Conservation (phyloP, 2,329 filamentous ascomycete species). For the Aspergillus cejpii region DNA sequence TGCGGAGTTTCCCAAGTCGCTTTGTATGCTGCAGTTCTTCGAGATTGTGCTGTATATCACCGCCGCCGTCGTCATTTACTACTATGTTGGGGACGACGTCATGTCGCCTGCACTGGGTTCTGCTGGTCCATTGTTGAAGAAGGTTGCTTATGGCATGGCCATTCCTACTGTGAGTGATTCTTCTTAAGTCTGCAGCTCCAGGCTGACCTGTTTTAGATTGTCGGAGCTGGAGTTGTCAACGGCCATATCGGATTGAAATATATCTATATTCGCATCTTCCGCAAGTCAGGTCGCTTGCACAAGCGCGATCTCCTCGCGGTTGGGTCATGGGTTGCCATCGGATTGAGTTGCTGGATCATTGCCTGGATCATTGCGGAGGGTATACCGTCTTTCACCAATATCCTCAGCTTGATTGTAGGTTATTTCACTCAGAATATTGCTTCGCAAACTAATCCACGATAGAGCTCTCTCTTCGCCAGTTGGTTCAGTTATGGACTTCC, state of each 20-base stretch:
- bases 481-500: slow-evolving; percentile 56
- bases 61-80: slow-evolving; percentile 63
- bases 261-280: slow-evolving; percentile 58
- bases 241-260: slow-evolving; percentile 60
- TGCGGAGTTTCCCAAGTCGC: slow-evolving; percentile 54
- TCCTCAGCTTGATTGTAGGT: slow-evolving; percentile 53
- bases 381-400: slow-evolving; percentile 61
- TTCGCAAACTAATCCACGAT: slow-evolving; percentile 12
- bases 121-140: slow-evolving; percentile 50
- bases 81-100: slow-evolving; percentile 56
- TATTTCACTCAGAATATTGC: not conserved
- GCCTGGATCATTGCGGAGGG: slow-evolving; percentile 63
- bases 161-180: slow-evolving; percentile 49
- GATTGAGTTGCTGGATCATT: slow-evolving; percentile 50
- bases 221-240: slow-evolving; percentile 64
- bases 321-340: slow-evolving; percentile 55
- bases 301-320: slow-evolving; percentile 46
- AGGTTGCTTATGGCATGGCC: slow-evolving; percentile 61
- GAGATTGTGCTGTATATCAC: slow-evolving; percentile 58
- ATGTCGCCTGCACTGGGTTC: slow-evolving; percentile 61
- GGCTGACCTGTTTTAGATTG: slow-evolving; percentile 39
- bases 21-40: slow-evolving; percentile 53
- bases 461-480: slow-evolving; percentile 52
- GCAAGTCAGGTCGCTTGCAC: slow-evolving; percentile 49
- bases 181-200: too few relatives aligned